Percentiles rank a stretch among this genome's conserved stretches.
Conservation (phyloP, 192 early-diverging fungal genomes). For the Podochytrium sp. region DNA sequence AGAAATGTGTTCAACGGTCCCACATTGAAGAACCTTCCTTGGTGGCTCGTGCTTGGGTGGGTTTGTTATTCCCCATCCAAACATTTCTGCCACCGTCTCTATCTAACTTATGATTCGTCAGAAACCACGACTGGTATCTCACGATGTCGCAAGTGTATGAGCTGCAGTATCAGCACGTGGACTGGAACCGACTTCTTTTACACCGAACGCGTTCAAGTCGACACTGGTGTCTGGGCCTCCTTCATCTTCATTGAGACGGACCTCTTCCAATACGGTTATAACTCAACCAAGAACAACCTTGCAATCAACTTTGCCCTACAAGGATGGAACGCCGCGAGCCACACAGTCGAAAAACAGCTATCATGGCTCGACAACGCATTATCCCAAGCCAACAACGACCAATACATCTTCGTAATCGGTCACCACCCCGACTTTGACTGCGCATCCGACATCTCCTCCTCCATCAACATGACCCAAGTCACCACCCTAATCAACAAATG, state of each 20-base stretch:
- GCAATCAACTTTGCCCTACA: conserved; percentile 22
- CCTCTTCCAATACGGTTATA: conserved; percentile 24
- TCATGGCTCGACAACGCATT: conserved; percentile 27
- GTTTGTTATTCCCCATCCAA: too few species aligned
- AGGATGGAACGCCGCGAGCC: conserved; percentile 16
- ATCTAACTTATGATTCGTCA: too few species aligned
- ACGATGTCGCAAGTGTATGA: conserved; percentile 10
- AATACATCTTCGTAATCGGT: conserved; percentile 26
- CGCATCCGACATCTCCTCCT: not conserved
- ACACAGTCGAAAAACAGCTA: conserved; percentile 31
- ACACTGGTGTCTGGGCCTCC: not conserved
- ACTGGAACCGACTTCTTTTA: conserved; percentile 36
- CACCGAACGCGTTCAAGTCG: conserved; percentile 19
- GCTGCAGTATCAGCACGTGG: conserved; percentile 1
- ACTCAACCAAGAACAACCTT: not conserved
- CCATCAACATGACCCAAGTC: conserved; percentile 7
- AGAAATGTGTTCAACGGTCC: not conserved
- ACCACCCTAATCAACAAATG: conserved; percentile 24
- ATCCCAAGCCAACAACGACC: conserved; percentile 19
- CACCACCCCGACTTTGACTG: conserved; percentile 30
- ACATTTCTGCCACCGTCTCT: not conserved
- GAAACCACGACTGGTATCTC: conserved; percentile 38
- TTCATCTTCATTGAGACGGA: conserved; percentile 37
- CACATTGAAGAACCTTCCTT: conserved; percentile 9
- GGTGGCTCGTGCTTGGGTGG: conserved; percentile 9